phyloP scores from a whole-genome alignment of 2,329 filamentous ascomycete genomes.

The Xylaria hypoxylon region DNA sequence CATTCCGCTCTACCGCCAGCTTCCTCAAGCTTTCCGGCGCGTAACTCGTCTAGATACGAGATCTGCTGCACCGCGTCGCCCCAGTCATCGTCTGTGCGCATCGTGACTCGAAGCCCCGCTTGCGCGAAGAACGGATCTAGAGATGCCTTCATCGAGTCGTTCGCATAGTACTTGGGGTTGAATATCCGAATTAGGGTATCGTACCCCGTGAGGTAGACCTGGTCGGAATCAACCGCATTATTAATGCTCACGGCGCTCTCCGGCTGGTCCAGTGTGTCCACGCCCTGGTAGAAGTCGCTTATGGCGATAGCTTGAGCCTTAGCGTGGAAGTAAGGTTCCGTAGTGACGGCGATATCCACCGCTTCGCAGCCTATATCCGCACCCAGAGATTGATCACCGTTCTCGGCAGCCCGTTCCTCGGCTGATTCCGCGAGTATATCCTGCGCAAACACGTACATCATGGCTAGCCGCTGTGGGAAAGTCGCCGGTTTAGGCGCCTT shows the following conservation, averaged over 20 bases:
- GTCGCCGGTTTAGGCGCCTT: constrained; percentile 74
- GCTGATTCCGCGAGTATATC: constrained; percentile 57
- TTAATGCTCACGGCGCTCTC: constrained; percentile 6
- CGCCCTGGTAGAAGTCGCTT: constrained; percentile 56
- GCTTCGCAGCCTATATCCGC: constrained; percentile 41
- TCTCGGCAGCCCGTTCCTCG: background rate
- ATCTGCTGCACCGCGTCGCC: constrained; percentile 67
- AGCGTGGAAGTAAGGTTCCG: constrained; percentile 77
- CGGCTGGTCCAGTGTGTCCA: background rate
- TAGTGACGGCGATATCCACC: constrained; percentile 77
- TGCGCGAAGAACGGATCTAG: constrained; percentile 73
- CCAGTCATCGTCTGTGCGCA: constrained; percentile 71
- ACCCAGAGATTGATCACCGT: background rate
- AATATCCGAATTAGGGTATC: constrained; percentile 81
- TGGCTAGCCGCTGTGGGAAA: constrained; percentile 73
- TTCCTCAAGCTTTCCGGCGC: constrained; percentile 58
- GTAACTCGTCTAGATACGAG: constrained; percentile 64
- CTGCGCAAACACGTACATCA: constrained; percentile 77
- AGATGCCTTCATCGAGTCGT: constrained; percentile 61
- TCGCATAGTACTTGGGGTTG: constrained; percentile 76
- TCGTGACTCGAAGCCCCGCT: constrained; percentile 72
- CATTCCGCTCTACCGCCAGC: constrained; percentile 69
- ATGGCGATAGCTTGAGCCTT: constrained; percentile 71
- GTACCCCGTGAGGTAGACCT: constrained; percentile 79
- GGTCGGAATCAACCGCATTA: constrained; percentile 52